Evolutionary conservation across 495 filamentous ascomycete species (phyloP).

Genomic region (Friedmanniomyces endolithicus): DNA sequence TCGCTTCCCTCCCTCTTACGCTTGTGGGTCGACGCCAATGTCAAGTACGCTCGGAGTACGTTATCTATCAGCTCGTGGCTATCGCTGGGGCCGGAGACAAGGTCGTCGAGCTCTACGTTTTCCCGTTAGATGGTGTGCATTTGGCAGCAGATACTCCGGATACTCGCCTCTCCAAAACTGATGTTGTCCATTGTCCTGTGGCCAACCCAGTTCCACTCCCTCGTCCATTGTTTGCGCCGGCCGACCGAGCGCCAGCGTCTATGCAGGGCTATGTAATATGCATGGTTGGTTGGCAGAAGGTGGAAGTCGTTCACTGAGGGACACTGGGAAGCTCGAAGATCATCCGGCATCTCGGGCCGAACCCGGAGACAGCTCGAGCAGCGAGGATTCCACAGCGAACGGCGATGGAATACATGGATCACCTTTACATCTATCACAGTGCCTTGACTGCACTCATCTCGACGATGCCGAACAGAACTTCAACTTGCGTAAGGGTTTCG

Average conservation of each 20-base stretch:
- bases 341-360: too few relatives aligned
- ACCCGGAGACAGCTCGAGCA: too few relatives aligned
- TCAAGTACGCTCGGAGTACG: conserved; percentile 68
- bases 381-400: too few relatives aligned
- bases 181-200: conserved; percentile 62
- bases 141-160: background rate
- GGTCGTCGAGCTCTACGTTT: conserved; percentile 61
- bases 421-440: too few relatives aligned
- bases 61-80: conserved; percentile 76
- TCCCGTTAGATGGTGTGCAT: background rate
- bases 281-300: background rate
- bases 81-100: conserved; percentile 58
- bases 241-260: conserved; percentile 13
- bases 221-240: conserved; percentile 40
- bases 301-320: background rate
- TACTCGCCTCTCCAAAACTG: conserved; percentile 84
- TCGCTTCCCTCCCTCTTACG: conserved; percentile 30
- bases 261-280: conserved; percentile 2
- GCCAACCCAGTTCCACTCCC: conserved; percentile 44
- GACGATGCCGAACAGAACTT: too few relatives aligned
- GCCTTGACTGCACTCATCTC: too few relatives aligned
- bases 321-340: too few relatives aligned
- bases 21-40: conserved; percentile 65
- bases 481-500: too few relatives aligned
- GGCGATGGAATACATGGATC: too few relatives aligned